phyloP scores from a whole-genome alignment of 345 rosid species.

The Rhodamnia argentea region DNA sequence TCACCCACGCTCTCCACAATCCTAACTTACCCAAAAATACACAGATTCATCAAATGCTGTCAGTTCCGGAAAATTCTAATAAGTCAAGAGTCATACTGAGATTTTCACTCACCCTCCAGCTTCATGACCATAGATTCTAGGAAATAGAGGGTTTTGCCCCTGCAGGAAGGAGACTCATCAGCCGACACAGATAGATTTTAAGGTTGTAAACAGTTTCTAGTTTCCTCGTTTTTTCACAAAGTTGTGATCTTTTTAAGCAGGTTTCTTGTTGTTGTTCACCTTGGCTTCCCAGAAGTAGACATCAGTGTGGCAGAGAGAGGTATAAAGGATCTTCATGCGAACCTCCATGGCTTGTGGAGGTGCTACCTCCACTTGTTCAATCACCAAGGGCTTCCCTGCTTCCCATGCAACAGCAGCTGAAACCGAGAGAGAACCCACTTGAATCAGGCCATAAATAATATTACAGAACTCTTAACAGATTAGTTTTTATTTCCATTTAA shows the following conservation, averaged over 20 bases:
- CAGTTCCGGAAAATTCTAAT: not conserved
- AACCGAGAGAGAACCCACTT: not conserved
- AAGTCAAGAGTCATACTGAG: not conserved
- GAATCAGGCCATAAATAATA: not conserved
- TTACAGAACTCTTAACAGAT: not conserved
- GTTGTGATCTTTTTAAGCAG: not conserved
- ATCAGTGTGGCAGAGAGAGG: slow-evolving; percentile 38
- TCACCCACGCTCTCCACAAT: slow-evolving; percentile 35
- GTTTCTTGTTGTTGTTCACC: not conserved
- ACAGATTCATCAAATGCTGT: not conserved
- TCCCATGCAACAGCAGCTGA: slow-evolving; percentile 49
- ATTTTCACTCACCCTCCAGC: slow-evolving; percentile 19
- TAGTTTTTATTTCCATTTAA: not conserved
- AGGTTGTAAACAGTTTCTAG: not conserved
- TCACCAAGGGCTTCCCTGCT: slow-evolving; percentile 44
- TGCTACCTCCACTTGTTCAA: slow-evolving; percentile 43
- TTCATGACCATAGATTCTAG: slow-evolving; percentile 31
- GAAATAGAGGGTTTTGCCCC: slow-evolving; percentile 29
- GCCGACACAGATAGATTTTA: not conserved
- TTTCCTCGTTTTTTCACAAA: not conserved
- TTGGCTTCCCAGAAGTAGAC: slow-evolving; percentile 48
- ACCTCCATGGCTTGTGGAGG: slow-evolving; percentile 39
- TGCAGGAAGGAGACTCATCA: not conserved
- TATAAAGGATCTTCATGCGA: slow-evolving; percentile 27
- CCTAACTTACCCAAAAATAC: slow-evolving; percentile 2